These are phyloP conservation scores for Termitomyces eurrhizus DNA, from an alignment of 768 basidiomycete species.

Conservation along the genomic window DNA sequence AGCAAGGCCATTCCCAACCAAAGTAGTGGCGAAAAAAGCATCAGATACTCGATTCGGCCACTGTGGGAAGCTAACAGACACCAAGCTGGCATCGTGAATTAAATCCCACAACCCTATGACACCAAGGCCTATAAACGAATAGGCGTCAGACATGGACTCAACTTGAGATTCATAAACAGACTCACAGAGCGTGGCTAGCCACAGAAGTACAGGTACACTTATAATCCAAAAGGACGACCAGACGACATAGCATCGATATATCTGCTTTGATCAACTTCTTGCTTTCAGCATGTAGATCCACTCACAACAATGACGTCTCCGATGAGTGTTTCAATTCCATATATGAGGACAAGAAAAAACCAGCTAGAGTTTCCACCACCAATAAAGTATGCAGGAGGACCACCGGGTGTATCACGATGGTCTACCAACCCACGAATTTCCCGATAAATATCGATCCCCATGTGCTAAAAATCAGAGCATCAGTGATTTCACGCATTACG, in stretches of 20 bases:
- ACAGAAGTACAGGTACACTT: background rate
- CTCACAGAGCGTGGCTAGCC: slow-evolving; percentile 3
- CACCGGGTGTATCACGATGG: background rate
- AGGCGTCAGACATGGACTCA: background rate
- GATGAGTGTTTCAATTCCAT: background rate
- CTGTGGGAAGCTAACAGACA: background rate
- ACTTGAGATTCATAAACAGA: background rate
- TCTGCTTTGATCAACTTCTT: background rate
- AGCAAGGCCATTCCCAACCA: background rate
- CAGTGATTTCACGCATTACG: too few species aligned
- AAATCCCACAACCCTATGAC: background rate
- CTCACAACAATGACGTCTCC: slow-evolving; percentile 4
- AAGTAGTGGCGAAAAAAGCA: slow-evolving; percentile 4
- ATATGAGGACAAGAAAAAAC: background rate
- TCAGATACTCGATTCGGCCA: background rate
- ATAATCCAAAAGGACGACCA: slow-evolving; percentile 2
- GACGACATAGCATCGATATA: slow-evolving; percentile 8
- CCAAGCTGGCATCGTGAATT: background rate
- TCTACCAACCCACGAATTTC: background rate
- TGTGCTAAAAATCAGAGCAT: background rate
- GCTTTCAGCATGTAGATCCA: background rate
- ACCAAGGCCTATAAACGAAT: background rate
- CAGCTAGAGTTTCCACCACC: background rate
- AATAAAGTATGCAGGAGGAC: slow-evolving; percentile 1
- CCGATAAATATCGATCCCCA: slow-evolving; percentile 3